A percentile compares a stretch with the other conserved stretches of the same genome.
Conservation (phyloP, 495 filamentous ascomycete genomes). For the Mytilinidion resinicola region DNA sequence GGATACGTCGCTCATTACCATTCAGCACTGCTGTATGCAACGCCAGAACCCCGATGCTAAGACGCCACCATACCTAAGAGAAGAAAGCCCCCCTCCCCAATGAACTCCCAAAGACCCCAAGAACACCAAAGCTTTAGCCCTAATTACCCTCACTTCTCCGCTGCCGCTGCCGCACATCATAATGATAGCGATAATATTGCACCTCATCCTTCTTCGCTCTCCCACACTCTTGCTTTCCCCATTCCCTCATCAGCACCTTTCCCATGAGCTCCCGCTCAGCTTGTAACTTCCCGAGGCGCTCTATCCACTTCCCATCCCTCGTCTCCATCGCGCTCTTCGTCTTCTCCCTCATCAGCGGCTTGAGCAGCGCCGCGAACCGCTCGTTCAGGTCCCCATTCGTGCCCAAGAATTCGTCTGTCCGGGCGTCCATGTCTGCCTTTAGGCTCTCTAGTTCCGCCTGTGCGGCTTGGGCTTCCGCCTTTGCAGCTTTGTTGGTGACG, state of each 20-base stretch:
- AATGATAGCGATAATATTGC: constrained; percentile 33
- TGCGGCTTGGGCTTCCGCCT: constrained; percentile 2
- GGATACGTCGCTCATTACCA: too few species aligned
- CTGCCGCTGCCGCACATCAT: constrained; percentile 1
- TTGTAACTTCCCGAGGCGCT: constrained; percentile 18
- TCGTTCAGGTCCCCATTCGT: constrained; percentile 23
- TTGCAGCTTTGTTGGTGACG: constrained; percentile 12
- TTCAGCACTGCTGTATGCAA: too few species aligned
- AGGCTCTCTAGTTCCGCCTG: constrained; percentile 6
- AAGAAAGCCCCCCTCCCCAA: too few species aligned
- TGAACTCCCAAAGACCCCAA: constrained; percentile 1
- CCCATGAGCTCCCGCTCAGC: constrained; percentile 29
- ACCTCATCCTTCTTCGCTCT: constrained; percentile 14
- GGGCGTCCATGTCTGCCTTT: constrained; percentile 4
- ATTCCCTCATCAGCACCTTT: constrained; percentile 31
- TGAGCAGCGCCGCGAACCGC: constrained; percentile 15
- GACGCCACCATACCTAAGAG: too few species aligned
- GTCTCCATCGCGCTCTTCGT: constrained; percentile 17
- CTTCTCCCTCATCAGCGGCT: constrained; percentile 10
- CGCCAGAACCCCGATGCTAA: too few species aligned
- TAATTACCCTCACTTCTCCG: constrained; percentile 4
- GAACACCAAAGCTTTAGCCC: not conserved
- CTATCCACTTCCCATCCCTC: constrained; percentile 24
- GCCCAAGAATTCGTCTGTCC: constrained; percentile 11
- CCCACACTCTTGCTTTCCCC: constrained; percentile 34